Percentiles rank a stretch among this genome's conserved stretches.
phyloP scores from a whole-genome alignment of 768 basidiomycete genomes.

The Sporobolomyces pararoseus region DNA sequence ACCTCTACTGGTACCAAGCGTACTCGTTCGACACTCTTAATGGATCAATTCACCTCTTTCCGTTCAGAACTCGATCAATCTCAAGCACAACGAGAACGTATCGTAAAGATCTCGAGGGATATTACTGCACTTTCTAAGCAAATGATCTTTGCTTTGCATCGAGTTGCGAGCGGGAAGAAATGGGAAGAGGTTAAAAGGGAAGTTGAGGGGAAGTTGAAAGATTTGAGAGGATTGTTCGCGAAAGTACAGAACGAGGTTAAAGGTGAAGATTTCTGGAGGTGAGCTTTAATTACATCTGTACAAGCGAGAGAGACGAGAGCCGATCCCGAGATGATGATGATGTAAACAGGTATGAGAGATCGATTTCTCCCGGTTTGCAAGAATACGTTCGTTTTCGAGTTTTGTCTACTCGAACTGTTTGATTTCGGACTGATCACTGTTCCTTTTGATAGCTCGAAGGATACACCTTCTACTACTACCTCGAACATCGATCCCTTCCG shows the following conservation, averaged over 20 bases:
- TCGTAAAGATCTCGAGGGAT: constrained; percentile 85
- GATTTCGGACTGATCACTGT: background rate
- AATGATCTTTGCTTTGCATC: constrained; percentile 86
- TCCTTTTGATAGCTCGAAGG: constrained; percentile 63
- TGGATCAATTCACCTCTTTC: constrained; percentile 58
- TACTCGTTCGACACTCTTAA: no score
- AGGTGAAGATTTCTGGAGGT: constrained; percentile 71
- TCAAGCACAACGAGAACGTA: constrained; percentile 80
- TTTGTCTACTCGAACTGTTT: background rate
- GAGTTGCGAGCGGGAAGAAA: constrained; percentile 46
- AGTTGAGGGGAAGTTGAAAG: constrained; percentile 59
- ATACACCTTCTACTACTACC: constrained; percentile 49
- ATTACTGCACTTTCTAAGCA: constrained; percentile 89
- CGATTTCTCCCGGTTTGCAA: constrained; percentile 62
- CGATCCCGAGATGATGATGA: background rate
- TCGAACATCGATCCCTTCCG: constrained; percentile 31
- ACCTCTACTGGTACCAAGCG: no score
- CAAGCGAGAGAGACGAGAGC: background rate
- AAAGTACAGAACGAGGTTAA: constrained; percentile 61
- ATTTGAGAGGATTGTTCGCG: constrained; percentile 65
- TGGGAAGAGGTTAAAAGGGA: constrained; percentile 45
- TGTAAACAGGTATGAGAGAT: constrained; percentile 43
- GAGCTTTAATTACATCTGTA: constrained; percentile 43
- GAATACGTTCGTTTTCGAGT: constrained; percentile 58
- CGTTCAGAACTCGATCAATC: constrained; percentile 71